Conservation (phyloP, 768 basidiomycete genomes). For the Mycena galericulata region DNA sequence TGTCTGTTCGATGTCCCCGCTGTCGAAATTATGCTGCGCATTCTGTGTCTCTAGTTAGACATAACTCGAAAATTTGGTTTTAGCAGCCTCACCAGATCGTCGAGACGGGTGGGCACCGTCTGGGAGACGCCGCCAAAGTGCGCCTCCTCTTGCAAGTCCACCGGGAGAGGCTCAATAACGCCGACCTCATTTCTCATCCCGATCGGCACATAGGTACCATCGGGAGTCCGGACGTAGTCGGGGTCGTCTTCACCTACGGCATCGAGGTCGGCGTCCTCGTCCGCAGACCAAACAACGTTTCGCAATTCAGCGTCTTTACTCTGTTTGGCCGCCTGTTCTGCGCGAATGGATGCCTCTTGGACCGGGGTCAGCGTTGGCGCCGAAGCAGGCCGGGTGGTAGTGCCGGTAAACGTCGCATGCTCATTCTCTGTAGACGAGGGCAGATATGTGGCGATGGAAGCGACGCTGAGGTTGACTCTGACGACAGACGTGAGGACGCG, state of each 20-base stretch:
- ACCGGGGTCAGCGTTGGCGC: slow-evolving; percentile 62
- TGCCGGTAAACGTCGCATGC: slow-evolving; percentile 66
- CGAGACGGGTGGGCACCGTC: slow-evolving; percentile 63
- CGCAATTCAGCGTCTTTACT: slow-evolving; percentile 70
- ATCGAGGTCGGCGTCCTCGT: slow-evolving; percentile 62
- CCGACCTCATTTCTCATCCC: slow-evolving; percentile 72
- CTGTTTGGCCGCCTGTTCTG: slow-evolving; percentile 70
- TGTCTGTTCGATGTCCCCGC: slow-evolving; percentile 59
- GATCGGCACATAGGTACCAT: slow-evolving; percentile 58
- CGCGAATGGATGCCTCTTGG: slow-evolving; percentile 66
- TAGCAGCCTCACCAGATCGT: slow-evolving; percentile 64
- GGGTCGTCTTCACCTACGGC: slow-evolving; percentile 72
- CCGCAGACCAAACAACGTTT: slow-evolving; percentile 74
- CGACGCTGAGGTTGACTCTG: slow-evolving; percentile 78
- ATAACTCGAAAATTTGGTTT: not conserved
- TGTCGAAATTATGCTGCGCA: slow-evolving; percentile 31
- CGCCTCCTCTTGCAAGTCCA: slow-evolving; percentile 50
- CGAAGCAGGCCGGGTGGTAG: slow-evolving; percentile 44
- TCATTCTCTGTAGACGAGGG: slow-evolving; percentile 74
- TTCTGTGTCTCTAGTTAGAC: slow-evolving; percentile 26
- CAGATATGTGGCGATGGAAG: slow-evolving; percentile 80
- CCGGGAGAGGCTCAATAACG: slow-evolving; percentile 56
- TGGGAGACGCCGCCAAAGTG: slow-evolving; percentile 66
- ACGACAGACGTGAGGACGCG: slow-evolving; percentile 1
- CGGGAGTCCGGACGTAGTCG: slow-evolving; percentile 52